Conservation (phyloP, 129 eudicot genomes). For the Gnaphalium uliginosum region DNA sequence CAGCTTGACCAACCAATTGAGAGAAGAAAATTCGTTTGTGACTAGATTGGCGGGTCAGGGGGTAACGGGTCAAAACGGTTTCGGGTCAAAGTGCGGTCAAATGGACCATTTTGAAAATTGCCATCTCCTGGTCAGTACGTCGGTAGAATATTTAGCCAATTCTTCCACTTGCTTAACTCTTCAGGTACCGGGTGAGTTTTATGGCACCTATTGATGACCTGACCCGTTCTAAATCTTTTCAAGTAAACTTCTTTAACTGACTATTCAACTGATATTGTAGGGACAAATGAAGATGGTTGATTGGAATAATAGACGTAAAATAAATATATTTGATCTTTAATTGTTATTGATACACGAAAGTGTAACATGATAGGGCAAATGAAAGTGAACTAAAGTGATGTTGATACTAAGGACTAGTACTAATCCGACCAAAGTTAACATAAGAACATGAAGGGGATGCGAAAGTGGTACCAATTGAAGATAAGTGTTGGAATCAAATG, state of each 20-base stretch:
- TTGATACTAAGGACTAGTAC: background rate
- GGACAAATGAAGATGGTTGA: constrained; percentile 11
- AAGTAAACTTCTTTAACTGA: no score
- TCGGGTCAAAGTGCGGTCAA: no score
- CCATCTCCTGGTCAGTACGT: no score
- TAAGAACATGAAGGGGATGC: background rate
- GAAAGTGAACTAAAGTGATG: constrained; percentile 19
- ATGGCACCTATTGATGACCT: no score
- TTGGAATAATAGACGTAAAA: background rate
- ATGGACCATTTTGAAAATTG: no score
- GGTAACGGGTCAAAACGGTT: no score
- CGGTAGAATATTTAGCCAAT: no score
- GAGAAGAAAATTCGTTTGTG: background rate
- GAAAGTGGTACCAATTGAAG: constrained; percentile 9
- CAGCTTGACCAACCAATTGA: background rate
- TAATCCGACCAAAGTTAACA: background rate
- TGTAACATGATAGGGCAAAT: constrained; percentile 15
- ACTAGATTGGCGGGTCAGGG: no score
- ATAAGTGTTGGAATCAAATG: background rate
- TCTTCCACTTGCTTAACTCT: no score
- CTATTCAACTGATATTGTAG: background rate
- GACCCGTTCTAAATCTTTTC: no score
- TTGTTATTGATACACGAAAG: constrained; percentile 8
- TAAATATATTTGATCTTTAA: background rate
- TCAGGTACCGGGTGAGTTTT: no score